A percentile compares a stretch with the other conserved stretches of the same genome.
These are phyloP conservation scores for Dryadomyces quercivorus DNA, from an alignment of 2,329 filamentous ascomycete species.

Conservation along the genomic window DNA sequence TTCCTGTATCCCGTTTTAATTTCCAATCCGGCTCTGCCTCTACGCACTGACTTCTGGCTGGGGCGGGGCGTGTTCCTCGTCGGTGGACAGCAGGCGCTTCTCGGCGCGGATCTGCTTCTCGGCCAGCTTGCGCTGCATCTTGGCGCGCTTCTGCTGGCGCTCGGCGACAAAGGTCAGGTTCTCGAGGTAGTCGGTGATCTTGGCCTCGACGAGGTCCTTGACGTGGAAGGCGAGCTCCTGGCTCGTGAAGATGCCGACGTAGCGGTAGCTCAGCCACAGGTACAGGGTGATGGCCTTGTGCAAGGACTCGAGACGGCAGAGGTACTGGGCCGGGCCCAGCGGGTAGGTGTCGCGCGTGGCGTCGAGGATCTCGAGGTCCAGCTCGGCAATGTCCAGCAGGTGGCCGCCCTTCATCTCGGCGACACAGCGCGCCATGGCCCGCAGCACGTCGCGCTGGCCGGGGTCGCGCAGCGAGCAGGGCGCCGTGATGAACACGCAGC, in stretches of 20 bases:
- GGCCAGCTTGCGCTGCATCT: conserved; percentile 9
- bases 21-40: too few relatives aligned
- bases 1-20: neutral
- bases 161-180: conserved; percentile 37
- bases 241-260: conserved; percentile 65
- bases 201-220: conserved; percentile 64
- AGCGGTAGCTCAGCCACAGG: conserved; percentile 87
- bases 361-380: conserved; percentile 67
- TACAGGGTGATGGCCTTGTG: conserved; percentile 79
- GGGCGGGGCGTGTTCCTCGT: neutral
- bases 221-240: conserved; percentile 67
- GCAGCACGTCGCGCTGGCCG: conserved; percentile 37
- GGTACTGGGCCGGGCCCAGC: conserved; percentile 36
- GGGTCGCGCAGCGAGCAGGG: conserved; percentile 48
- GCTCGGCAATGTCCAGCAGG: conserved; percentile 55
- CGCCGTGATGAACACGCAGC: conserved; percentile 61
- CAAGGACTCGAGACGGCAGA: conserved; percentile 60
- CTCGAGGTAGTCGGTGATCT: conserved; percentile 53
- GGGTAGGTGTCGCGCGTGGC: conserved; percentile 32
- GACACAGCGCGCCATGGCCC: conserved; percentile 56
- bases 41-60: too few relatives aligned
- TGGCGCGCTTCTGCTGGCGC: conserved; percentile 13
- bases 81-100: neutral
- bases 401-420: conserved; percentile 53
- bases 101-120: conserved; percentile 4